A percentile compares a stretch with the other conserved stretches of the same genome.
Conservation (phyloP, 108 stramenopile species). For the Cyclotella baltica region DNA sequence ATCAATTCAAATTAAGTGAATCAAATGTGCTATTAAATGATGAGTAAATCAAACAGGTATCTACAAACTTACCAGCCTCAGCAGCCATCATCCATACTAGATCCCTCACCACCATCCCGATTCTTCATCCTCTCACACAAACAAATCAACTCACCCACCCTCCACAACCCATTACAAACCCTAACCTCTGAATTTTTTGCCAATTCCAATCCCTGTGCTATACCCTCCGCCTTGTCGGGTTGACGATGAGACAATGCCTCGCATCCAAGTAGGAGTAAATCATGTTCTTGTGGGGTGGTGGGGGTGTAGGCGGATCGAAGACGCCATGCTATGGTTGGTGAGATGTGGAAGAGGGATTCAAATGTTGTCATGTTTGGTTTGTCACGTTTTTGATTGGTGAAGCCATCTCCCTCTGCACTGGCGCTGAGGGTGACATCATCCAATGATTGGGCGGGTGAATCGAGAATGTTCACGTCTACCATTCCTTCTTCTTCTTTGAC, state of each 20-base stretch:
- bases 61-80: conserved; percentile 32
- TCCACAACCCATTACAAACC: conserved; percentile 40
- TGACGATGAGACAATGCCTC: conserved; percentile 41
- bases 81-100: conserved; percentile 34
- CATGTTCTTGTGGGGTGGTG: conserved; percentile 36
- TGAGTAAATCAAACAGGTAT: not conserved
- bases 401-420: not conserved
- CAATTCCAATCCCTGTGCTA: conserved; percentile 31
- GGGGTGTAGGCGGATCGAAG: conserved; percentile 50
- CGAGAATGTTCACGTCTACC: conserved; percentile 22
- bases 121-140: conserved; percentile 43
- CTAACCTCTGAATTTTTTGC: conserved; percentile 32
- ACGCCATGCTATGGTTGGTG: conserved; percentile 40
- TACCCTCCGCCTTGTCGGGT: conserved; percentile 38
- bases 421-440: conserved; percentile 14
- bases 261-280: conserved; percentile 27
- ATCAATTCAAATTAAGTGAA: not conserved
- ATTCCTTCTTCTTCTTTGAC: conserved; percentile 16
- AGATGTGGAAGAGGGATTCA: conserved; percentile 52
- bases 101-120: conserved; percentile 13
- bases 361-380: conserved; percentile 40
- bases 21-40: not conserved
- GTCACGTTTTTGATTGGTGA: not conserved
- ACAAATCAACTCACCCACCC: conserved; percentile 34
- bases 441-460: conserved; percentile 6